Conservation (phyloP, 2,329 filamentous ascomycete genomes). For the Dendryphion nanum region DNA sequence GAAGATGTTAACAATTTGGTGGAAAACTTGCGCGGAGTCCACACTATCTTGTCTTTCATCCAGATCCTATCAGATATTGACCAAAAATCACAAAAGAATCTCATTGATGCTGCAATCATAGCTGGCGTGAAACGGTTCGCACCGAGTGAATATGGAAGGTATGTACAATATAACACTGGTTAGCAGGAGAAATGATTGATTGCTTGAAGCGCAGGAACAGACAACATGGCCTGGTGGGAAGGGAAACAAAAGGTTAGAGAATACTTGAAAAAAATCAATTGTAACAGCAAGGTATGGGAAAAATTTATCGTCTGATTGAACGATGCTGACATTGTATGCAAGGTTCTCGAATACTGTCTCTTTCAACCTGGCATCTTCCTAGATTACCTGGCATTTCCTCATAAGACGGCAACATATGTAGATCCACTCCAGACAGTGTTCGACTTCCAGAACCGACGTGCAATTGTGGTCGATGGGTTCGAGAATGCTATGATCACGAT, state of each 20-base stretch:
- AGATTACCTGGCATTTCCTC: constrained; percentile 52
- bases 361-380: constrained; percentile 55
- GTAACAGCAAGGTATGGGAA: constrained; percentile 41
- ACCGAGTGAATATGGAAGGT: constrained; percentile 25
- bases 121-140: constrained; percentile 23
- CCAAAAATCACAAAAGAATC: constrained; percentile 13
- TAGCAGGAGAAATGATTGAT: constrained; percentile 2
- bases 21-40: constrained; percentile 42
- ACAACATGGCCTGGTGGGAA: constrained; percentile 48
- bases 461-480: constrained; percentile 16
- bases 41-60: constrained; percentile 56
- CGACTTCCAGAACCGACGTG: constrained; percentile 13
- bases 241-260: constrained; percentile 48
- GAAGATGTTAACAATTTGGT: constrained; percentile 35
- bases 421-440: constrained; percentile 34
- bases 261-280: constrained; percentile 54
- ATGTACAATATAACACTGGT: constrained; percentile 4
- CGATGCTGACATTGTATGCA: not conserved
- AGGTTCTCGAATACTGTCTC: constrained; percentile 56
- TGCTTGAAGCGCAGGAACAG: constrained; percentile 26
- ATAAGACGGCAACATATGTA: constrained; percentile 48
- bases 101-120: constrained; percentile 21
- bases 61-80: constrained; percentile 22
- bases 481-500: constrained; percentile 32
- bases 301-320: not conserved